phyloP scores from a whole-genome alignment of 139 green algal species.

The Pycnococcus provasolii region DNA sequence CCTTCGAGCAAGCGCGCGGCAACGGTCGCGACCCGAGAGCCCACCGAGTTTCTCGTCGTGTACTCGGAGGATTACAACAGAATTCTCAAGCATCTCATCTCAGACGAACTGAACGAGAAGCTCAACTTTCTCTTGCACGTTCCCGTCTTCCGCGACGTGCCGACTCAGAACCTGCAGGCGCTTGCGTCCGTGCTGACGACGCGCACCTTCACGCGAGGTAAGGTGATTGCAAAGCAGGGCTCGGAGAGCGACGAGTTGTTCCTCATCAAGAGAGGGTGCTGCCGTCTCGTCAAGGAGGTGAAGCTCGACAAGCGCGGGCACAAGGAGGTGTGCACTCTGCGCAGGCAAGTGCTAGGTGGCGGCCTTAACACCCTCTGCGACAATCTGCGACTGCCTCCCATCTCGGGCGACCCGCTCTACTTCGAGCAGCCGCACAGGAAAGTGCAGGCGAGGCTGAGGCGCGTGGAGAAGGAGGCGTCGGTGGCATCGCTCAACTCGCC shows the following conservation, averaged over 20 bases:
- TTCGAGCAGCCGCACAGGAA: background rate
- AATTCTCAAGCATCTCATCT: slow-evolving; percentile 6
- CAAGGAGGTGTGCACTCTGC: too few relatives aligned
- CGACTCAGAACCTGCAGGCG: background rate
- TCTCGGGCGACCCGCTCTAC: background rate
- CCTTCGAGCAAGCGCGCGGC: background rate
- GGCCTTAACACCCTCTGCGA: too few relatives aligned
- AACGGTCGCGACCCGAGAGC: slow-evolving; percentile 4
- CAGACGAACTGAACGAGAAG: slow-evolving; percentile 16
- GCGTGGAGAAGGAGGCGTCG: too few relatives aligned
- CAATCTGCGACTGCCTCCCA: too few relatives aligned
- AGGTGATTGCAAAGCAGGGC: slow-evolving; percentile 16
- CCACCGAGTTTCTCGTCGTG: slow-evolving; percentile 12
- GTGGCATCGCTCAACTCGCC: too few relatives aligned
- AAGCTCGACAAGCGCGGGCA: background rate
- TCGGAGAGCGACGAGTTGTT: slow-evolving; percentile 12
- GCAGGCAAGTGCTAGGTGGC: background rate
- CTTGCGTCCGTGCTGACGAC: slow-evolving; percentile 18
- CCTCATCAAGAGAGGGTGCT: slow-evolving; percentile 5
- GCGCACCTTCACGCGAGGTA: background rate
- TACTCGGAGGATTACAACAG: slow-evolving; percentile 6
- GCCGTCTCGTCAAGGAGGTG: background rate
- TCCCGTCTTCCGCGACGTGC: slow-evolving; percentile 7
- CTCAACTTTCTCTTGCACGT: slow-evolving; percentile 2
- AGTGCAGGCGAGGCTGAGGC: background rate